These are phyloP conservation scores for Epichloe sp. DNA, from an alignment of 2,329 filamentous ascomycete species.

Conservation along the genomic window DNA sequence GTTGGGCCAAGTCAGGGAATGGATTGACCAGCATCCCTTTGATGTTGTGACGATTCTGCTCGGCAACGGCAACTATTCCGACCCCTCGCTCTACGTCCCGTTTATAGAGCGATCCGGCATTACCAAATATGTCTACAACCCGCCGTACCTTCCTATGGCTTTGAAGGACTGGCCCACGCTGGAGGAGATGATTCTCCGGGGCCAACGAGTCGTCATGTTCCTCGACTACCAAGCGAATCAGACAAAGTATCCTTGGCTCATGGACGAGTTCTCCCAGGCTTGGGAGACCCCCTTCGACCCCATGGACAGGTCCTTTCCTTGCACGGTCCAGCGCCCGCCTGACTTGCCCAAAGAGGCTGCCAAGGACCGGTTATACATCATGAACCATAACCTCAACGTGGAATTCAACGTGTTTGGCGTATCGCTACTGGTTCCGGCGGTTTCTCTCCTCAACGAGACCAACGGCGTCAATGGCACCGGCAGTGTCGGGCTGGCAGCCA, in stretches of 20 bases:
- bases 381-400: conserved; percentile 85
- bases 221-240: conserved; percentile 80
- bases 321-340: conserved; percentile 64
- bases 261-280: conserved; percentile 78
- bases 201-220: conserved; percentile 65
- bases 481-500: conserved; percentile 49
- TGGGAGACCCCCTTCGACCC: conserved; percentile 92
- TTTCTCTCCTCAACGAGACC: conserved; percentile 54
- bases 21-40: conserved; percentile 67
- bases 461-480: conserved; percentile 54
- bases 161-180: conserved; percentile 75
- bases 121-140: conserved; percentile 58
- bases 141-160: conserved; percentile 56
- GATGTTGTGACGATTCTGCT: conserved; percentile 82
- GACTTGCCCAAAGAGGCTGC: conserved; percentile 41
- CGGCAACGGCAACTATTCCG: conserved; percentile 68
- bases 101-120: conserved; percentile 63
- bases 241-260: conserved; percentile 63
- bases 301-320: conserved; percentile 53
- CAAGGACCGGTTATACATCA: conserved; percentile 57
- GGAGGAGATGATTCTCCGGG: conserved; percentile 56
- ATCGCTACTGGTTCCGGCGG: conserved; percentile 57
- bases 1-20: conserved; percentile 53
- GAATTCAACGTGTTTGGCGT: conserved; percentile 54
- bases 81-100: conserved; percentile 47